Evolutionary conservation across 2,329 filamentous ascomycete genomes (phyloP), one percentile per base, ranked within the genome.

Genomic region (Fusarium torulosum): DNA sequence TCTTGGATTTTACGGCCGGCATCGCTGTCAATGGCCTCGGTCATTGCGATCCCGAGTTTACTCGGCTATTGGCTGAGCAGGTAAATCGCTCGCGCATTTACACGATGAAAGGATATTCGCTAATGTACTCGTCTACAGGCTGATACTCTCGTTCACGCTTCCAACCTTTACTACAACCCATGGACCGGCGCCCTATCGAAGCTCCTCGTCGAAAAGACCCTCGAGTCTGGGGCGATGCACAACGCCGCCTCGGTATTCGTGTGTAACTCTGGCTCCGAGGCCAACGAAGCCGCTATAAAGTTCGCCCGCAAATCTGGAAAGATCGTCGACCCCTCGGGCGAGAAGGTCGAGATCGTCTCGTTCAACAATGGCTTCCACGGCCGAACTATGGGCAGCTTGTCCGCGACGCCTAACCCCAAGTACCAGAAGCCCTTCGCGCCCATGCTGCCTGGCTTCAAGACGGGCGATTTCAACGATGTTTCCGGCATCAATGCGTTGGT

Each of bases 271-370:
- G 96, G 96, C 61, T 93, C 92, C 62, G 96, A 99, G 81, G 96
- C 96, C 76, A 99, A 99, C 79, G 96, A 99, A 82, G 96, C 95
- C 2, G 96, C 95, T 35, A 91, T 99, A 78, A 99, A 99, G 79
- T 98, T 99, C 75, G 92, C 95, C 20, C 88, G 96, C 72, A 99
- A 99, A 81, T 90, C 91, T 21, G 94, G 94, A 72, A 95, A 95
- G 79, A 82, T 88, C 11, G 74, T 90, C 27, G 90, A 94, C 67
- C 88, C 91, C 1, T 88, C 88, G 0, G 90, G 91, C 46, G 80
- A 79, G 20, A 97, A 98, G 82, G 79, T 88, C 72, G 94, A 97
- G 75, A 81, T 99, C 46, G 92, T 98, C 51, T 97, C 93, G 17
- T 99, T 98, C 84, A 83, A 92, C 73, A 90, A 91, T 73, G 94